phyloP scores from a whole-genome alignment of 1,284 basidiomycete genomes.

The Athelia sp. region DNA sequence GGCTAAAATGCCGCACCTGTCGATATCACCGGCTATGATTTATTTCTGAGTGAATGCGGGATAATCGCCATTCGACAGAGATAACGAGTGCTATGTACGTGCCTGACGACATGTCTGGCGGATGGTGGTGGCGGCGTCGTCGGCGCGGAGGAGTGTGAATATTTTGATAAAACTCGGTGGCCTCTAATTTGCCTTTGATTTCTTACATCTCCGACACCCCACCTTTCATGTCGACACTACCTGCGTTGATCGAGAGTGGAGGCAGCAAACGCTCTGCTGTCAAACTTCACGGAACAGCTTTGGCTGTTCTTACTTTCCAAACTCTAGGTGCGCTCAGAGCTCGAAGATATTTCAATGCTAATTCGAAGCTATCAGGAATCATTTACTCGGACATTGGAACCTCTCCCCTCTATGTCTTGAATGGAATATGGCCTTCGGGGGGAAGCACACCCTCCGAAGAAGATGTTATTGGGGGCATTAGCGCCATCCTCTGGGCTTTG shows the following conservation, averaged over 20 bases:
- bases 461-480: constrained; percentile 57
- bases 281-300: constrained; percentile 19
- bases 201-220: constrained; percentile 16
- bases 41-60: constrained; percentile 13
- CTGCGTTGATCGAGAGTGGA: constrained; percentile 19
- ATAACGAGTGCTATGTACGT: too few species aligned
- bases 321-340: constrained; percentile 27
- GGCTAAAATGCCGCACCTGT: too few species aligned
- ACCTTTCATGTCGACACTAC: constrained; percentile 20
- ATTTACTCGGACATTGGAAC: constrained; percentile 68
- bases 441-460: constrained; percentile 45
- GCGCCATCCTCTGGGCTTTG: constrained; percentile 61
- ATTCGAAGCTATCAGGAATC: constrained; percentile 34
- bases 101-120: too few species aligned
- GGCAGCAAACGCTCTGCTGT: constrained; percentile 13
- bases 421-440: constrained; percentile 52
- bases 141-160: too few species aligned
- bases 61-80: constrained; percentile 22
- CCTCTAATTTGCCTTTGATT: background rate
- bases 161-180: background rate
- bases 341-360: background rate
- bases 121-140: too few species aligned
- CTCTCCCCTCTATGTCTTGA: constrained; percentile 59
- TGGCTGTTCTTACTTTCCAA: constrained; percentile 29
- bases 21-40: too few species aligned